Base-by-base conservation (phyloP, 2,329 filamentous ascomycete species). In the Scytalidium lignicola region DNA sequence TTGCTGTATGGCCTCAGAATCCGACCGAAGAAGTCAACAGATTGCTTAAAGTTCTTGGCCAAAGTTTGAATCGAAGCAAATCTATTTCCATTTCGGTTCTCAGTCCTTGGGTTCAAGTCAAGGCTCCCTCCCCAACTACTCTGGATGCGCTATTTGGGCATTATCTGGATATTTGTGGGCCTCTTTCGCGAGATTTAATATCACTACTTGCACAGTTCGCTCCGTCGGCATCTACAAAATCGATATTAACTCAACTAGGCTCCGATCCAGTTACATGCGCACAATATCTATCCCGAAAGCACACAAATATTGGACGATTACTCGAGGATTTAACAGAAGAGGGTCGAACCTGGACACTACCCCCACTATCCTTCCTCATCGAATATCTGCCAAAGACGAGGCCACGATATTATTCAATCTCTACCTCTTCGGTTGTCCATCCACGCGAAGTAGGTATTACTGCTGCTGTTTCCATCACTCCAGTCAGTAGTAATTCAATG, bases 341-440 rank as follows among this genome's bases (percentile, higher is more conserved):
- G n/a, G n/a, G n/a, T n/a, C n/a, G n/a, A n/a, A n/a, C n/a, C n/a
- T n/a, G n/a, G n/a, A n/a, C n/a, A n/a, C n/a, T n/a, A 26, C 23
- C 23, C 23, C 70, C 77, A 0, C 67, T 85, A 3, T 70, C 73
- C 1, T 71, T 75, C 23, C 79, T 78, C 62, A 70, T 85, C 15
- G 70, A 74, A 37, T 76, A 78, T 63, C 73, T 80, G 0, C 73
- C 78, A 1, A 71, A 72, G 0, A 78, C 83, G 70, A 74, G 78
- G 12, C 70, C 80, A 9, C 76, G 80, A 3, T 79, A 81, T 52
- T 84, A 84, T 62, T 80, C 76, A 6, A 83, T 83, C 51, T 83
- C 79, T 0, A 82, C 77, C 1, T 82, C 79, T 7, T 70, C 68
- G 13, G 65, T 70, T 21, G 63, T 69, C 42, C 0, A 74, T 69